phyloP scores from a whole-genome alignment of 2,329 filamentous ascomycete genomes.

The Orbilia quercus region DNA sequence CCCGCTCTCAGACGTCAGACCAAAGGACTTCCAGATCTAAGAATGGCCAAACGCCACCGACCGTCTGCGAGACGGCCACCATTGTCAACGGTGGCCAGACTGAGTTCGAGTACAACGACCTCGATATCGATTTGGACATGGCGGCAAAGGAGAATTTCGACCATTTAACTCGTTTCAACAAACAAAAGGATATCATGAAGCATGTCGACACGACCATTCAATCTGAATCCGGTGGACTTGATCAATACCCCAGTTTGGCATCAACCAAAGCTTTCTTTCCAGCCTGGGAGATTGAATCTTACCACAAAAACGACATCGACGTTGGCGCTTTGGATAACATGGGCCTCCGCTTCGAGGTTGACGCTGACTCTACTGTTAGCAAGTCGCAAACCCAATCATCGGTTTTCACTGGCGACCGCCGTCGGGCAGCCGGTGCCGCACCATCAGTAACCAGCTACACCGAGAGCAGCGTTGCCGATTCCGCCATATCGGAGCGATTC shows the following conservation, averaged over 20 bases:
- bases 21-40: constrained; percentile 44
- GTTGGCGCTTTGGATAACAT: constrained; percentile 27
- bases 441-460: constrained; percentile 52
- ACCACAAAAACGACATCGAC: constrained; percentile 33
- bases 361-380: constrained; percentile 49
- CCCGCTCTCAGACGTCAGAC: constrained; percentile 44
- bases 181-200: constrained; percentile 54
- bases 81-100: constrained; percentile 43
- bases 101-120: constrained; percentile 46
- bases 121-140: constrained; percentile 55
- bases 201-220: constrained; percentile 46
- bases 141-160: constrained; percentile 51
- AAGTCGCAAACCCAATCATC: constrained; percentile 55
- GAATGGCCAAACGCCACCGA: constrained; percentile 49
- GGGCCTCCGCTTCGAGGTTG: constrained; percentile 43
- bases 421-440: constrained; percentile 36
- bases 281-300: constrained; percentile 48
- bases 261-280: constrained; percentile 49
- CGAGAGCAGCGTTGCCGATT: constrained; percentile 53
- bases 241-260: constrained; percentile 44
- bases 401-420: constrained; percentile 39
- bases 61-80: constrained; percentile 52
- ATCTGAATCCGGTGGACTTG: constrained; percentile 13
- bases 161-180: constrained; percentile 55
- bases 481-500: constrained; percentile 45